Conservation (phyloP, 225 moss, liverwort and hornwort species). For the Sphagnum contortum region DNA sequence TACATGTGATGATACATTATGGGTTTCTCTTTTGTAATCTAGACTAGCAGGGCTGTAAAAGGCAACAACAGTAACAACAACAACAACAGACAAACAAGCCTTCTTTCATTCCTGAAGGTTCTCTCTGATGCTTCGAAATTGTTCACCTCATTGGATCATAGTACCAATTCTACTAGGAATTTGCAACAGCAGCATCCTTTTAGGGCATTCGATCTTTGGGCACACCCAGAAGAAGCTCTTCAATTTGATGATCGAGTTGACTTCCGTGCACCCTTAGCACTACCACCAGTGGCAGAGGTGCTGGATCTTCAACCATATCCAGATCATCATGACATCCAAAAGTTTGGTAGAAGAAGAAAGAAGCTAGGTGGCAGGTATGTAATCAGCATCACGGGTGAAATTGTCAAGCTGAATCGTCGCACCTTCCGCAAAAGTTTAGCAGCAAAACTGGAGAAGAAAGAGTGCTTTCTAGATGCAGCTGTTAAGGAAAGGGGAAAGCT, state of each 20-base stretch:
- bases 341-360: conserved; percentile 2
- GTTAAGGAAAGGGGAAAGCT: neutral
- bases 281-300: too few relatives aligned
- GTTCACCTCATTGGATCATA: neutral
- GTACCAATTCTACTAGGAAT: neutral
- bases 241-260: conserved; percentile 6
- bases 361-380: conserved; percentile 11
- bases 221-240: conserved; percentile 25
- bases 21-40: too few relatives aligned
- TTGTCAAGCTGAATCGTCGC: conserved; percentile 6
- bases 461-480: neutral
- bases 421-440: conserved; percentile 14
- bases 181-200: conserved; percentile 9
- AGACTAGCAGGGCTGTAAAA: neutral
- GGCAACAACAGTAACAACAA: neutral
- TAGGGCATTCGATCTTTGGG: conserved; percentile 4
- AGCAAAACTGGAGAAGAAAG: conserved; percentile 3
- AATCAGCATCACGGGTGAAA: conserved; percentile 1
- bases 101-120: conserved; percentile 15
- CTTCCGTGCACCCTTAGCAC: too few relatives aligned
- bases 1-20: too few relatives aligned
- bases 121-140: conserved; percentile 19
- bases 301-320: too few relatives aligned
- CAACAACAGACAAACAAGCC: neutral
- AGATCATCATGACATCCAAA: too few relatives aligned